Conservation (phyloP, 148 eudicot genomes). For the Pouteria glomerata region DNA sequence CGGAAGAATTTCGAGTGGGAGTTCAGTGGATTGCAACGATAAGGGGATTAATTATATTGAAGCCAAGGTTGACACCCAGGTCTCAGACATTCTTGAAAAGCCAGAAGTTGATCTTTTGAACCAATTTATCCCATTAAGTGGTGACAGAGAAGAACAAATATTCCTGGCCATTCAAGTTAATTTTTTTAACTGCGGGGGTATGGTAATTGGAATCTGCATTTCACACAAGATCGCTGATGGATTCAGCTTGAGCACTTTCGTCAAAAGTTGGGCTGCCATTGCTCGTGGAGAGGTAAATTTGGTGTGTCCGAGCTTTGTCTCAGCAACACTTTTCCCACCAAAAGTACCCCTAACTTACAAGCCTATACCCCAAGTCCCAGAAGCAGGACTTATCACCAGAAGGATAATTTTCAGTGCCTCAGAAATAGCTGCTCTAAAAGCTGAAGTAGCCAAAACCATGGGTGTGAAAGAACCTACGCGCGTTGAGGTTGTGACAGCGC, state of each 20-base stretch:
- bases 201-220: slow-evolving; percentile 25
- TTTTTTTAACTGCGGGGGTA: slow-evolving; percentile 31
- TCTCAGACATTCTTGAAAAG: slow-evolving; percentile 20
- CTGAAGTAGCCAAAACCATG: background rate
- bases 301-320: slow-evolving; percentile 19
- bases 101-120: slow-evolving; percentile 17
- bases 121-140: slow-evolving; percentile 26
- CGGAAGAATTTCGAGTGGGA: slow-evolving; percentile 28
- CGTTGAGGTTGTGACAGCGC: slow-evolving; percentile 28
- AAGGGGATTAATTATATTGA: slow-evolving; percentile 30
- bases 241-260: slow-evolving; percentile 23
- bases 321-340: slow-evolving; percentile 25
- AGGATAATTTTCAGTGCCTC: slow-evolving; percentile 31
- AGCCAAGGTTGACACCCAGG: slow-evolving; percentile 13
- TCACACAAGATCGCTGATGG: slow-evolving; percentile 35
- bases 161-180: slow-evolving; percentile 33
- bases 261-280: slow-evolving; percentile 31
- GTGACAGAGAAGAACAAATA: slow-evolving; percentile 5
- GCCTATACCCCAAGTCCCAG: slow-evolving; percentile 5
- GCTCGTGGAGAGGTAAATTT: background rate
- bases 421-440: slow-evolving; percentile 22
- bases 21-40: slow-evolving; percentile 34
- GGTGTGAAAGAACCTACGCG: slow-evolving; percentile 18
- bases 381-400: slow-evolving; percentile 13
- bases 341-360: slow-evolving; percentile 5